Evolutionary conservation across 2,329 filamentous ascomycete genomes (phyloP).

Genomic region (Byssothecium circinans): DNA sequence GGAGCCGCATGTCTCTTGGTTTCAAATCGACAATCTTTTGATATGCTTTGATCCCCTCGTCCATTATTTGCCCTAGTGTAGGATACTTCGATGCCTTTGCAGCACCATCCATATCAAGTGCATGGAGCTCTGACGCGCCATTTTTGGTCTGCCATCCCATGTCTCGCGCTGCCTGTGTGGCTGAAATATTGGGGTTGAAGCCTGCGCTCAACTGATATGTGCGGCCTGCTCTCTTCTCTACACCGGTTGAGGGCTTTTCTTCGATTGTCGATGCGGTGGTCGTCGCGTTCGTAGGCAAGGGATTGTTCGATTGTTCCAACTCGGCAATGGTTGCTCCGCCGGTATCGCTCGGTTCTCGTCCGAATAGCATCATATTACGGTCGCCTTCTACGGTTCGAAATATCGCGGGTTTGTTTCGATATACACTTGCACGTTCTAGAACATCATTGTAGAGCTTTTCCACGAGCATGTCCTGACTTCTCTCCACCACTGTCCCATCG

Average conservation of each 20-base stretch:
- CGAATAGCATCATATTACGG: constrained; percentile 76
- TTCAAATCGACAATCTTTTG: constrained; percentile 78
- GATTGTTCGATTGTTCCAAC: constrained; percentile 68
- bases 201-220: constrained; percentile 69
- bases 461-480: constrained; percentile 75
- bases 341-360: constrained; percentile 66
- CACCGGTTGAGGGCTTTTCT: constrained; percentile 54
- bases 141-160: constrained; percentile 82
- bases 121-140: constrained; percentile 61
- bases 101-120: constrained; percentile 70
- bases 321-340: constrained; percentile 70
- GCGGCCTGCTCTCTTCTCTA: constrained; percentile 68
- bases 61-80: constrained; percentile 86
- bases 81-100: constrained; percentile 64
- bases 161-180: constrained; percentile 72
- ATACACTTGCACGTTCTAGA: constrained; percentile 85
- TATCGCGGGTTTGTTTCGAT: constrained; percentile 75
- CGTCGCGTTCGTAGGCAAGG: constrained; percentile 51
- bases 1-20: constrained; percentile 81
- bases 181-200: constrained; percentile 68
- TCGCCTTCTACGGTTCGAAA: constrained; percentile 79
- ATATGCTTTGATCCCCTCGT: constrained; percentile 88
- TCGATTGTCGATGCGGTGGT: constrained; percentile 38
- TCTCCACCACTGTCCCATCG: constrained; percentile 75
- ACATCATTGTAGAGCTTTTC: constrained; percentile 95